A percentile compares a stretch with the other conserved stretches of the same genome.
Conservation (phyloP, 139 green algal species). For the Chlorella sp. region DNA sequence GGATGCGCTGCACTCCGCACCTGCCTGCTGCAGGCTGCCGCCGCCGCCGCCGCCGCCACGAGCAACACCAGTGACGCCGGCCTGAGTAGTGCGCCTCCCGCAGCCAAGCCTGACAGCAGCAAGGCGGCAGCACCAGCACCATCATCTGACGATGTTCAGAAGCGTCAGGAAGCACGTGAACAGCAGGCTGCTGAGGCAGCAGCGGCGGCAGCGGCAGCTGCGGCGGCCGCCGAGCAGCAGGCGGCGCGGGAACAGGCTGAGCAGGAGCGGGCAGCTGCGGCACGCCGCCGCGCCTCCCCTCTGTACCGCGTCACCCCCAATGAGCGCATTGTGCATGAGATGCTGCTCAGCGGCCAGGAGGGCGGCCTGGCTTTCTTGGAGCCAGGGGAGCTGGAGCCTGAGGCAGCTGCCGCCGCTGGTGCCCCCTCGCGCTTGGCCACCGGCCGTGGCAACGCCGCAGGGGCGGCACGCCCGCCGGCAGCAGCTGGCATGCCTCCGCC, state of each 20-base stretch:
- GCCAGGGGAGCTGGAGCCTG: background rate
- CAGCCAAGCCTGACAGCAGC: too few species aligned
- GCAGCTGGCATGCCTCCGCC: background rate
- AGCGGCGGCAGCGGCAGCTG: background rate
- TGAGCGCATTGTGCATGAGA: constrained; percentile 6
- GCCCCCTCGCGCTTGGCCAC: background rate
- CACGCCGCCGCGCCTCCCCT: background rate
- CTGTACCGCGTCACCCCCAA: constrained; percentile 3
- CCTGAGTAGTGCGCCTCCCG: too few species aligned
- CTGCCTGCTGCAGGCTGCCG: background rate
- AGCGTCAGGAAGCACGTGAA: background rate
- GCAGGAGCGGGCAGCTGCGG: background rate
- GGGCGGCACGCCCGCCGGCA: background rate
- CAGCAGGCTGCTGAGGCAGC: background rate
- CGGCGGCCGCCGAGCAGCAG: background rate
- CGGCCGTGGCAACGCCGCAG: background rate
- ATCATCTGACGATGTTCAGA: too few species aligned
- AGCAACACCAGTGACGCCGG: background rate
- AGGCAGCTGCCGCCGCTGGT: background rate
- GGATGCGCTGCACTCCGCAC: background rate
- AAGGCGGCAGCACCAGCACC: background rate
- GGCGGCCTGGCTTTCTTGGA: background rate
- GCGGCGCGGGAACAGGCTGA: background rate
- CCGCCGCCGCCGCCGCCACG: background rate
- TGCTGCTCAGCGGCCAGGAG: constrained; percentile 20